Conservation (phyloP, 2,329 filamentous ascomycete species). For the Mycocentrospora acerina region DNA sequence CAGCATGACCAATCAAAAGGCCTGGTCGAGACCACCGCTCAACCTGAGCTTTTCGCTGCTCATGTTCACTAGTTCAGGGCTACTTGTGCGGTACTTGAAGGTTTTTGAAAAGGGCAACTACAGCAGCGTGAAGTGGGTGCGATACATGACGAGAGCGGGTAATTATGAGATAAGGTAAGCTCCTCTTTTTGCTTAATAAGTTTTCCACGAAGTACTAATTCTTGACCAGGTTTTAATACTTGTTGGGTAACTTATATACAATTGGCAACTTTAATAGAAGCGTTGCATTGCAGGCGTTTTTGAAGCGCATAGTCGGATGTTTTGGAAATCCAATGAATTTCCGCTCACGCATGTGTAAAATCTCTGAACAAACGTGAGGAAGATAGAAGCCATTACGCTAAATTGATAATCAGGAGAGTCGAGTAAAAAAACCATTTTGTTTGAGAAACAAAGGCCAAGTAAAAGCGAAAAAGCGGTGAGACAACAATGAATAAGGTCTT, state of each 20-base stretch:
- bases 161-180: conserved; percentile 90
- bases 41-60: conserved; percentile 90
- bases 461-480: too few relatives aligned
- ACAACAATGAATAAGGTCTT: too few relatives aligned
- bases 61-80: conserved; percentile 96
- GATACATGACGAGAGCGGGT: conserved; percentile 97
- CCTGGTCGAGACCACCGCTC: conserved; percentile 90
- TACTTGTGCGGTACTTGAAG: conserved; percentile 92
- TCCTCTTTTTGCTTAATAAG: not conserved
- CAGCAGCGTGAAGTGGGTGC: conserved; percentile 97
- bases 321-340: too few relatives aligned
- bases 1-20: conserved; percentile 97
- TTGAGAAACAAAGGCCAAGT: too few relatives aligned
- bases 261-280: not conserved
- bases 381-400: too few relatives aligned
- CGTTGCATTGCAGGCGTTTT: conserved; percentile 13
- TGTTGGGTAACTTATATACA: not conserved
- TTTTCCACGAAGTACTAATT: not conserved
- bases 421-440: too few relatives aligned
- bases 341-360: too few relatives aligned
- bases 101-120: conserved; percentile 99
- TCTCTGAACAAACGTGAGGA: too few relatives aligned
- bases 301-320: conserved; percentile 7
- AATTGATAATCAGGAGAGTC: too few relatives aligned
- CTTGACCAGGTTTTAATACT: conserved; percentile 4